These are phyloP conservation scores for Pichia kluyveri DNA, from an alignment of 805 yeast genomes.

Conservation along the genomic window DNA sequence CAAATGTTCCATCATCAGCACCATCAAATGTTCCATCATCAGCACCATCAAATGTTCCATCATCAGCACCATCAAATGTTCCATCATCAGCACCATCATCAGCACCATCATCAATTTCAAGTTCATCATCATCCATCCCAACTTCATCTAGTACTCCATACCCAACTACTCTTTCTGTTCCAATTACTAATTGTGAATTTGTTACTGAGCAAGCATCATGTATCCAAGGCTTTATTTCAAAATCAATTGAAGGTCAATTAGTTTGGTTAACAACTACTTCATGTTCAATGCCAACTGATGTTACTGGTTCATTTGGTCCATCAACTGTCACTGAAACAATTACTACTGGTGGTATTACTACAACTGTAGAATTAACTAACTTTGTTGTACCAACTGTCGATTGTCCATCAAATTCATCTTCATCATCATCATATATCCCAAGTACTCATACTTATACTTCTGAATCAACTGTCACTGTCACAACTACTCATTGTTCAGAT, in stretches of 20 bases:
- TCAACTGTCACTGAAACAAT: neutral
- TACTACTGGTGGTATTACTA: neutral
- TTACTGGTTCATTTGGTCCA: constrained; percentile 8
- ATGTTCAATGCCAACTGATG: neutral
- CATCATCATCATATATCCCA: neutral
- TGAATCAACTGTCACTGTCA: neutral
- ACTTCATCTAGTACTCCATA: neutral
- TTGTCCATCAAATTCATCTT: neutral
- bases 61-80: constrained; percentile 9
- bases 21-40: constrained; percentile 10
- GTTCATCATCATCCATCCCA: neutral
- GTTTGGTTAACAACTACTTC: constrained; percentile 6
- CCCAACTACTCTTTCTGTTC: neutral
- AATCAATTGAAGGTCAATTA: constrained; percentile 3
- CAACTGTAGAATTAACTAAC: constrained; percentile 1
- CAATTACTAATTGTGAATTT: neutral
- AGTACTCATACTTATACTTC: too few species aligned
- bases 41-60: neutral
- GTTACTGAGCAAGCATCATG: constrained; percentile 1
- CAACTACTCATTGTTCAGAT: neutral
- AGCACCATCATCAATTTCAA: neutral
- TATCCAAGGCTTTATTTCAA: constrained; percentile 3
- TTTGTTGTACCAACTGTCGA: neutral
- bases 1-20: neutral
- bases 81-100: constrained; percentile 1